A percentile compares a stretch with the other conserved stretches of the same genome.
Conservation (phyloP, 139 green algal species). For the Pedinophyceae sp. region DNA sequence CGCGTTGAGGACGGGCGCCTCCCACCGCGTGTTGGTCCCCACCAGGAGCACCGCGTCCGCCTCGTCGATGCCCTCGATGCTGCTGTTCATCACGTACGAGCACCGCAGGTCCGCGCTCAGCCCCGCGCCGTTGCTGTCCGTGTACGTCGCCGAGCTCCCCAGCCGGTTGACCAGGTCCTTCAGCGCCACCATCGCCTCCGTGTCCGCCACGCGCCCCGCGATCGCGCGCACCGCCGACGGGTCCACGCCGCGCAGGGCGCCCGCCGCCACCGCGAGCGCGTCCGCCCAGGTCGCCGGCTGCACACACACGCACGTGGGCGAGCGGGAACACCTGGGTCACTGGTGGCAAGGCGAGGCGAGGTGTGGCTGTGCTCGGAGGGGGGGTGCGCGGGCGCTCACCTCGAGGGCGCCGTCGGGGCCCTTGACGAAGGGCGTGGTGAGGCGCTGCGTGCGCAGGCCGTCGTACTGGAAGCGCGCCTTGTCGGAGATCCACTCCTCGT, state of each 20-base stretch:
- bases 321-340: neutral
- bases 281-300: constrained; percentile 48
- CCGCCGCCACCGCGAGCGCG: constrained; percentile 39
- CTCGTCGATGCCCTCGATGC: constrained; percentile 69
- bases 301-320: constrained; percentile 33
- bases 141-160: constrained; percentile 26
- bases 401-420: constrained; percentile 6
- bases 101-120: constrained; percentile 67
- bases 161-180: constrained; percentile 62
- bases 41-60: constrained; percentile 82
- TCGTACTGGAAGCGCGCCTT: constrained; percentile 95
- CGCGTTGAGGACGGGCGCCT: constrained; percentile 90
- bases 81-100: constrained; percentile 81
- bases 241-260: constrained; percentile 28
- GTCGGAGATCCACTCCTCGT: constrained; percentile 98
- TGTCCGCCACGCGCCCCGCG: constrained; percentile 79
- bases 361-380: no score
- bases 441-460: constrained; percentile 79
- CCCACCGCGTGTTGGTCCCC: constrained; percentile 78
- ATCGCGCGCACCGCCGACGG: constrained; percentile 53
- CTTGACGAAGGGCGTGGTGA: constrained; percentile 60
- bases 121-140: constrained; percentile 27
- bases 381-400: constrained; percentile 3
- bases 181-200: constrained; percentile 76
- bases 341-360: no score